Evolutionary conservation across 2,329 filamentous ascomycete genomes (phyloP).

Genomic region (Onygena corvina): DNA sequence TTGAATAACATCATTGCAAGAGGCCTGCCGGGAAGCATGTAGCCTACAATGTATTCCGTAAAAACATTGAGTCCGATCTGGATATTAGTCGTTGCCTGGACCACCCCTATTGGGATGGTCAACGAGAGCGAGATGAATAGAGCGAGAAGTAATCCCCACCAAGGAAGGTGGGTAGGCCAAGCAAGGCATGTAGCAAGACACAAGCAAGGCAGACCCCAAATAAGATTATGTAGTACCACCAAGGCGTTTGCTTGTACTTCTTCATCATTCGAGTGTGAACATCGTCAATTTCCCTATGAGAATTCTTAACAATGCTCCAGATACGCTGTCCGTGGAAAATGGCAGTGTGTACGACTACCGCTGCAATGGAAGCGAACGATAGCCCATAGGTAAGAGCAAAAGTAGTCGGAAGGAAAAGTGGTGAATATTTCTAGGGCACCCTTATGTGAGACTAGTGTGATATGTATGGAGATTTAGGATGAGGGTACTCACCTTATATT

Average conservation of each 20-base stretch:
- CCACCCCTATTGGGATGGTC: conserved; percentile 49
- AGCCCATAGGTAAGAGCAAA: conserved; percentile 59
- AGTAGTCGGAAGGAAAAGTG: conserved; percentile 55
- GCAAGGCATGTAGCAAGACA: conserved; percentile 36
- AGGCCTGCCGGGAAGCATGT: conserved; percentile 58
- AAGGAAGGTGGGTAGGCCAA: conserved; percentile 55
- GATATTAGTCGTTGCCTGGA: conserved; percentile 58
- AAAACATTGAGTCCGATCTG: conserved; percentile 57
- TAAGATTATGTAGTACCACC: conserved; percentile 46
- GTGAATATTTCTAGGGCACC: conserved; percentile 16
- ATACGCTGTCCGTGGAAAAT: conserved; percentile 57
- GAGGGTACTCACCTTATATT: conserved; percentile 55
- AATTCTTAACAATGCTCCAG: conserved; percentile 48
- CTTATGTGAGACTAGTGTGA: not conserved
- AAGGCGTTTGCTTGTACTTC: conserved; percentile 44
- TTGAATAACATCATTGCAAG: conserved; percentile 70
- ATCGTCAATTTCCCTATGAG: conserved; percentile 39
- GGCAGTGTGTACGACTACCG: conserved; percentile 55
- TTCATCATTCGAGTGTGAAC: conserved; percentile 46
- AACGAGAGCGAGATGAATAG: conserved; percentile 53
- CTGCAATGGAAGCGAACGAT: conserved; percentile 59
- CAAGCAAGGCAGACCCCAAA: conserved; percentile 41
- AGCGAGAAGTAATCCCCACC: conserved; percentile 61
- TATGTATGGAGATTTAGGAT: not conserved
- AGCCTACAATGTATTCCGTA: conserved; percentile 61